Percentiles rank a stretch among this genome's conserved stretches.
phyloP scores from a whole-genome alignment of 192 early-diverging fungal genomes.

The Backusella morwellensis region DNA sequence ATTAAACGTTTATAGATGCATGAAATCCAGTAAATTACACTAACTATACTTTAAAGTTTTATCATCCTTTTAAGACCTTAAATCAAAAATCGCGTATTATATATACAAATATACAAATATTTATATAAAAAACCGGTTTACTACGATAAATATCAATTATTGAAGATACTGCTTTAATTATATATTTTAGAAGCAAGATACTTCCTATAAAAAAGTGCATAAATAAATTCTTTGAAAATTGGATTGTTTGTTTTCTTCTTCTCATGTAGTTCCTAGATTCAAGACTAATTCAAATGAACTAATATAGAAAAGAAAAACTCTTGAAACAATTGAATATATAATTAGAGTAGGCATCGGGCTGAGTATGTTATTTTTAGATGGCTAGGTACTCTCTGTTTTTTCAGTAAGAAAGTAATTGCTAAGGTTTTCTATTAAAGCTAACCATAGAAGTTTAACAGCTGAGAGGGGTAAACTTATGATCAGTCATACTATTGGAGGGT shows the following conservation, averaged over 20 bases:
- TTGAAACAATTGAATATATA: too few species aligned
- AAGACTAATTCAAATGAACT: background rate
- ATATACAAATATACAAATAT: background rate
- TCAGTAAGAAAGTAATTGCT: background rate
- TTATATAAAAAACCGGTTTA: background rate
- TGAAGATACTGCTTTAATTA: background rate
- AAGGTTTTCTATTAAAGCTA: background rate
- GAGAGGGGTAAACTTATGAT: background rate
- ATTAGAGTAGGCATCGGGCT: background rate
- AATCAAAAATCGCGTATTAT: background rate
- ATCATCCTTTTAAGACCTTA: background rate
- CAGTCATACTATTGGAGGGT: too few species aligned
- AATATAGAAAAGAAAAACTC: too few species aligned
- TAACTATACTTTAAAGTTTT: background rate
- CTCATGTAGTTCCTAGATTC: background rate
- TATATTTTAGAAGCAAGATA: background rate
- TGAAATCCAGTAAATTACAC: background rate
- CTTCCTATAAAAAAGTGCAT: too few species aligned
- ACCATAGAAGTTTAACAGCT: background rate
- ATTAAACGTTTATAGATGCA: background rate
- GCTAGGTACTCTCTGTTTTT: background rate
- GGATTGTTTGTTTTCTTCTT: background rate
- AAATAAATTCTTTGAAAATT: too few species aligned
- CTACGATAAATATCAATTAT: background rate
- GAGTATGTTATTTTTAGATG: background rate